A percentile compares a stretch with the other conserved stretches of the same genome.
These are phyloP conservation scores for Haematococcus sp. DNA, from an alignment of 139 green algal species.

Conservation along the genomic window DNA sequence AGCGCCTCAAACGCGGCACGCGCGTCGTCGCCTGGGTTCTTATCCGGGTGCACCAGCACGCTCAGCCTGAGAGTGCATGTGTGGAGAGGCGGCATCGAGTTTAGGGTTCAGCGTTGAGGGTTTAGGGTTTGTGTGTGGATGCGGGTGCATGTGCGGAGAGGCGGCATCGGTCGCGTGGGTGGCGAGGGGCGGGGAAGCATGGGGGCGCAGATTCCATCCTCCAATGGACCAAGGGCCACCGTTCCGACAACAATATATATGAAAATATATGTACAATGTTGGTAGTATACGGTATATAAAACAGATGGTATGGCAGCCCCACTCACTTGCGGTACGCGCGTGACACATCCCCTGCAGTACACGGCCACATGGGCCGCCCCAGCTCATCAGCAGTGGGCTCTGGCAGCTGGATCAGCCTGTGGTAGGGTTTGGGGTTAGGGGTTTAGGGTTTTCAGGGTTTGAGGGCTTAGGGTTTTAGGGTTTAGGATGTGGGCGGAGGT, in stretches of 20 bases:
- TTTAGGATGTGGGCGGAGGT: too few species aligned
- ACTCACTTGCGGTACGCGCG: slow-evolving; percentile 58
- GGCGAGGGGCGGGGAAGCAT: not conserved
- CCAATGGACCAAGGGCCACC: not conserved
- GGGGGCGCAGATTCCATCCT: not conserved
- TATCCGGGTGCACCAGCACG: slow-evolving; percentile 78
- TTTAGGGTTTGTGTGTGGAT: too few species aligned
- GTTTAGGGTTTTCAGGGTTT: too few species aligned
- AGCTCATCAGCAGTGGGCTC: slow-evolving; percentile 65
- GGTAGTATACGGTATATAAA: too few species aligned
- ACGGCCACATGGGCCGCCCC: slow-evolving; percentile 52
- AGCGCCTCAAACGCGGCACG: slow-evolving; percentile 61
- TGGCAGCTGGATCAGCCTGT: slow-evolving; percentile 64
- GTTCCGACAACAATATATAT: too few species aligned
- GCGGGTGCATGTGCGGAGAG: not conserved
- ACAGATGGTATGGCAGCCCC: not conserved
- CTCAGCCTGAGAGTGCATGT: slow-evolving; percentile 41
- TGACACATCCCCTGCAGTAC: slow-evolving; percentile 55
- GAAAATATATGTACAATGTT: too few species aligned
- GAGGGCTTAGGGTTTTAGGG: too few species aligned
- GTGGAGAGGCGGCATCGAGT: too few species aligned
- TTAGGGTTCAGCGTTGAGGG: too few species aligned
- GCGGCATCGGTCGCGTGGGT: not conserved
- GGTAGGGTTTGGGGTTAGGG: not conserved
- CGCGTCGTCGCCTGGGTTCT: slow-evolving; percentile 55